phyloP scores from a whole-genome alignment of 108 stramenopile genomes.

The Pelagomonas calceolata region DNA sequence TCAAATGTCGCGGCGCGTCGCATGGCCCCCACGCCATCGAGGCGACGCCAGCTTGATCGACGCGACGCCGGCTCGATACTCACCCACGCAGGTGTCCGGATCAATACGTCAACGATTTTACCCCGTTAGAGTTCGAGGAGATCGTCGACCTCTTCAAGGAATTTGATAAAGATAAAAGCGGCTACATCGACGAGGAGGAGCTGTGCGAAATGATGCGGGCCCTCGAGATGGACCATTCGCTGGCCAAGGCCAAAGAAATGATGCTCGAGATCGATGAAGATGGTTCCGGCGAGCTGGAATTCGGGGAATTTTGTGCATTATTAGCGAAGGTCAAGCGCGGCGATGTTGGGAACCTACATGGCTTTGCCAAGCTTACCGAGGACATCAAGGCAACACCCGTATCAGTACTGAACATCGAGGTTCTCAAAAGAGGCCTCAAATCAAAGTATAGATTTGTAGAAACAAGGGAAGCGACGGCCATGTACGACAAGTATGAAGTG shows the following conservation, averaged over 20 bases:
- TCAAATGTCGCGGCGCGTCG: no score
- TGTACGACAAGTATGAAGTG: conserved; percentile 16
- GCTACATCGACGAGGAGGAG: conserved; percentile 21
- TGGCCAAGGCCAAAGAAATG: conserved; percentile 17
- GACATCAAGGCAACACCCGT: conserved; percentile 16
- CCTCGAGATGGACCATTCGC: conserved; percentile 21
- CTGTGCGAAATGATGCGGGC: conserved; percentile 12
- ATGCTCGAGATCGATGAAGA: conserved; percentile 36
- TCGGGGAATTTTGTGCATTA: conserved; percentile 29
- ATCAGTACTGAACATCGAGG: conserved; percentile 17
- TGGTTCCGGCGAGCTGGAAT: conserved; percentile 33
- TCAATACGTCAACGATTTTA: conserved; percentile 28
- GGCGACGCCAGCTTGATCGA: no score
- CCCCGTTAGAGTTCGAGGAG: conserved; percentile 46
- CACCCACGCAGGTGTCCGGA: conserved; percentile 28
- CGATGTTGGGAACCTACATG: conserved; percentile 2
- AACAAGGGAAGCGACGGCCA: conserved; percentile 17
- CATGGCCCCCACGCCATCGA: no score
- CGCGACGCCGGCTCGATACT: no score
- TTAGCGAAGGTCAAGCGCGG: conserved; percentile 32
- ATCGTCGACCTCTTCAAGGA: conserved; percentile 17
- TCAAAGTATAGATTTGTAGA: conserved; percentile 10
- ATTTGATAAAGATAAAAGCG: conserved; percentile 24
- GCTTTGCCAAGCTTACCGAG: conserved; percentile 7
- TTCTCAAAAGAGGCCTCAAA: conserved; percentile 7